Evolutionary conservation across 805 yeast genomes (phyloP), one percentile per base, ranked within the genome.

Genomic region (Yarrowia porcina): DNA sequence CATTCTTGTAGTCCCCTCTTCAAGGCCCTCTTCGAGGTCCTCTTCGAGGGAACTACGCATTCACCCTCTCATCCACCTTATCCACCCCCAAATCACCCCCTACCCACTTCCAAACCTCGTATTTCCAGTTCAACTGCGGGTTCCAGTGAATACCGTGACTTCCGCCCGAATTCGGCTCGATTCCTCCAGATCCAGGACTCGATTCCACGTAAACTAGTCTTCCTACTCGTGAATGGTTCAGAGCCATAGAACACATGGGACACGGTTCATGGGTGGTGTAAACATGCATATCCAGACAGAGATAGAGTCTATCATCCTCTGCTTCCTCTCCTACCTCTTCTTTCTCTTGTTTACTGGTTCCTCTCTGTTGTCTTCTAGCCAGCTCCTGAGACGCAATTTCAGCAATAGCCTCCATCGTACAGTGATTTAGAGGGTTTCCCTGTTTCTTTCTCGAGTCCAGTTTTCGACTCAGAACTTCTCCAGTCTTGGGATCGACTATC

Each of bases 231-330:
- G 98, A 93, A 72, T 94, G 99, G 11, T 92, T 86, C 41, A 94
- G 77, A 0, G 98, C 98, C 99, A 94, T 94, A 7, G 89, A 76
- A 70, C 99, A 94, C 97, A 93, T 94, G 0, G 90, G 83, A 70
- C 99, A 94, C 0, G 99, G 99, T 73, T 94, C 99, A 71, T 91
- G 96, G 0, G 97, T 88, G 1, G 96, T 88, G 70, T 88, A 90
- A 0, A 94, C 90, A 65, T 89, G 85, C 67, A 84, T 80, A 61
- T 86, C 82, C 35, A 87, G 81, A 71, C 98, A 92, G 2, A 94
- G 78, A 70, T 94, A 94, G 30, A 69, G 70, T 23, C 65, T 65
- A 21, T 63, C 64, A 69, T 67, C 50, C 2, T 62, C 64, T 1
- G 23, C 41, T 36, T 15, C 41, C 2, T 36, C 41, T 1, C 28